Conservation (phyloP, 345 rosid genomes). For the Ceriops zippeliana region DNA sequence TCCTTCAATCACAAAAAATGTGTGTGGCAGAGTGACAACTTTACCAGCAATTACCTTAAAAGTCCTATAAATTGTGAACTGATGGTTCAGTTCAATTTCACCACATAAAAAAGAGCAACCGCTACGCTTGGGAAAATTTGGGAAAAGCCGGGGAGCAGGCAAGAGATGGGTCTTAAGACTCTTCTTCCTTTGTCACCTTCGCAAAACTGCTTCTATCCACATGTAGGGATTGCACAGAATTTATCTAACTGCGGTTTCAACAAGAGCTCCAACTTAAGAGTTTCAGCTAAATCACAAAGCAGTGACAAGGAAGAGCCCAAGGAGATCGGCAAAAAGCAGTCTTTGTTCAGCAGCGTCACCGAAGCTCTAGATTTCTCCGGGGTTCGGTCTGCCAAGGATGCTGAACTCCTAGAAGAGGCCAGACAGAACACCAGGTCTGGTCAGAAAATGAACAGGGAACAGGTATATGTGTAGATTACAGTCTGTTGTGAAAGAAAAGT, state of each 20-base stretch:
- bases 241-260: slow-evolving; percentile 17
- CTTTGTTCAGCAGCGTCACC: slow-evolving; percentile 55
- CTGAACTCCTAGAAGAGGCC: slow-evolving; percentile 70
- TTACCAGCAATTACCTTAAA: neutral
- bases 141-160: neutral
- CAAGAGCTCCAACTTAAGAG: slow-evolving; percentile 18
- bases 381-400: slow-evolving; percentile 74
- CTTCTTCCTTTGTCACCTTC: slow-evolving; percentile 43
- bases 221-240: slow-evolving; percentile 17
- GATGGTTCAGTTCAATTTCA: neutral
- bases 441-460: slow-evolving; percentile 59
- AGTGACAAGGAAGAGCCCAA: slow-evolving; percentile 32
- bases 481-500: neutral
- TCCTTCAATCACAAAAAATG: slow-evolving; percentile 26
- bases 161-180: slow-evolving; percentile 38
- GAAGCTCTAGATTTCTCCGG: slow-evolving; percentile 86
- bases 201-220: slow-evolving; percentile 24
- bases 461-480: slow-evolving; percentile 31
- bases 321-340: slow-evolving; percentile 45
- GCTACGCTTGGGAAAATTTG: too few species aligned
- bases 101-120: neutral
- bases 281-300: slow-evolving; percentile 38
- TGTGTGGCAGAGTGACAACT: slow-evolving; percentile 13
- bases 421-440: slow-evolving; percentile 71
- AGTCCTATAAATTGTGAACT: neutral